These are phyloP conservation scores for Exophiala phaeomuriformis DNA, from an alignment of 2,329 filamentous ascomycete species.

Conservation along the genomic window DNA sequence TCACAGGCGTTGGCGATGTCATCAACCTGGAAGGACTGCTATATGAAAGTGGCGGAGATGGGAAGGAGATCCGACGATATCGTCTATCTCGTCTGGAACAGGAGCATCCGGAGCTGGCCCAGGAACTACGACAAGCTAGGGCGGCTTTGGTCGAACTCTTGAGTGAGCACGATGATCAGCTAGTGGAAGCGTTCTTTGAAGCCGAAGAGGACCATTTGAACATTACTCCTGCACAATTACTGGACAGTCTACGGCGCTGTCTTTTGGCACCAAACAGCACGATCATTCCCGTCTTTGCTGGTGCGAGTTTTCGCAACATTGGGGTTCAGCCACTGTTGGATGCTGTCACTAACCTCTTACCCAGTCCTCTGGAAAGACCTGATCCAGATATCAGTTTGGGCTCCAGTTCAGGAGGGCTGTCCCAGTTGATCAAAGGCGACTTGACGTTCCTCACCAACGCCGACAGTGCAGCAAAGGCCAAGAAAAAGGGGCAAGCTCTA, in stretches of 20 bases:
- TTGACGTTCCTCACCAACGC: conserved; percentile 33
- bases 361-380: conserved; percentile 70
- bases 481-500: conserved; percentile 35
- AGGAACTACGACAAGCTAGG: conserved; percentile 68
- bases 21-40: conserved; percentile 66
- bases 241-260: conserved; percentile 64
- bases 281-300: conserved; percentile 82
- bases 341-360: conserved; percentile 78
- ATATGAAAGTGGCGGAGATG: conserved; percentile 63
- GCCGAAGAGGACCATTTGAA: conserved; percentile 63
- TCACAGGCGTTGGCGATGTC: conserved; percentile 79
- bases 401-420: conserved; percentile 47
- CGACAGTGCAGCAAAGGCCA: conserved; percentile 30
- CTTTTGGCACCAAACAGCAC: conserved; percentile 60
- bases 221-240: conserved; percentile 60
- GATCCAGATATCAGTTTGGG: conserved; percentile 70
- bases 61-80: conserved; percentile 53
- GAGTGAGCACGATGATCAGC: conserved; percentile 77
- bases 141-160: conserved; percentile 72
- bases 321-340: conserved; percentile 89
- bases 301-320: conserved; percentile 87
- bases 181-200: conserved; percentile 79
- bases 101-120: conserved; percentile 45
- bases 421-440: conserved; percentile 43
- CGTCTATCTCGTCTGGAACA: conserved; percentile 48